Evolutionary conservation across 306 rosid genomes (phyloP).

Genomic region (Oemleria cerasiformis): DNA sequence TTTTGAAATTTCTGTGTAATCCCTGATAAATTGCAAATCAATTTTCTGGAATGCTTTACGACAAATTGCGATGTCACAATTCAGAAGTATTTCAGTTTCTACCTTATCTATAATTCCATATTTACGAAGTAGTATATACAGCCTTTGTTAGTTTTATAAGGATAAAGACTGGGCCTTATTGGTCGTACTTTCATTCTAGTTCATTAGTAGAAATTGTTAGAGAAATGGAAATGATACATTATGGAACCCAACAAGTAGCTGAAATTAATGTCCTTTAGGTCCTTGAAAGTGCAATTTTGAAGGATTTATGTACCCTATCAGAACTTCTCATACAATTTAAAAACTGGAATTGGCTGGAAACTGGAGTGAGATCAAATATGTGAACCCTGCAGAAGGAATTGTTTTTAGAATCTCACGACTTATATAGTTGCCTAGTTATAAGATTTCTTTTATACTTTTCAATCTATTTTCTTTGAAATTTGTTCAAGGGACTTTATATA

Average conservation of each 20-base stretch:
- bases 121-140: too few relatives aligned
- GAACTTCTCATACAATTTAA: not conserved
- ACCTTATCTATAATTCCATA: not conserved
- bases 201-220: not conserved
- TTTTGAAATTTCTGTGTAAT: not conserved
- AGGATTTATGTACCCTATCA: not conserved
- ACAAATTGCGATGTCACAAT: not conserved
- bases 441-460: not conserved
- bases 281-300: slow-evolving; percentile 2
- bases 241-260: not conserved
- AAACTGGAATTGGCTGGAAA: not conserved
- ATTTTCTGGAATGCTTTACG: not conserved
- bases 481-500: slow-evolving; percentile 18
- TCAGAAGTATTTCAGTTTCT: not conserved
- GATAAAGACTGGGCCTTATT: not conserved
- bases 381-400: slow-evolving; percentile 2
- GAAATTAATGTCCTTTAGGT: slow-evolving; percentile 2
- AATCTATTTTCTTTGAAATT: not conserved
- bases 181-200: not conserved
- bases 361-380: not conserved
- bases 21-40: not conserved
- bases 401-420: not conserved
- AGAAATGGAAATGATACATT: not conserved
- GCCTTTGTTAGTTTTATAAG: too few relatives aligned
- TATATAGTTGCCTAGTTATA: not conserved